These are phyloP conservation scores for Aureobasidium sp. DNA, from an alignment of 2,329 filamentous ascomycete species.

Conservation along the genomic window DNA sequence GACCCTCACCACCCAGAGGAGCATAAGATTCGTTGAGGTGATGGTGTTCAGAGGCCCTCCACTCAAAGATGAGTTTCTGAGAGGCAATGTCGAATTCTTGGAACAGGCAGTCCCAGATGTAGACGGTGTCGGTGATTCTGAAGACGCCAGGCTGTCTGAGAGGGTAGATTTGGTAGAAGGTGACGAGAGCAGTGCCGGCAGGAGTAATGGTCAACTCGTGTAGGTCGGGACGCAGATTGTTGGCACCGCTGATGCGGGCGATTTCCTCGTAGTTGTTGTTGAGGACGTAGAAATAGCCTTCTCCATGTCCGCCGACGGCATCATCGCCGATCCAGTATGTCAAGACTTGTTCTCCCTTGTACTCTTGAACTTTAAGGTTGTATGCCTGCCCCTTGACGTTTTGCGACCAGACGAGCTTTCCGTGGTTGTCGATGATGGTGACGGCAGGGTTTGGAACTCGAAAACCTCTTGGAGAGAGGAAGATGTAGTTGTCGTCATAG, in stretches of 20 bases:
- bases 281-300: conserved; percentile 40
- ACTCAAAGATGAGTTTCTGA: conserved; percentile 36
- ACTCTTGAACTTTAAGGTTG: conserved; percentile 41
- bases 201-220: conserved; percentile 40
- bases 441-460: background rate
- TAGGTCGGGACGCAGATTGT: conserved; percentile 32
- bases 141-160: conserved; percentile 8
- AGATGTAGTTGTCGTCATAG: conserved; percentile 14
- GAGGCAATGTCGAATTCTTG: conserved; percentile 40
- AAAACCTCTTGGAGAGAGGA: conserved; percentile 12
- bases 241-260: conserved; percentile 33
- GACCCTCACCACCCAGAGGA: background rate
- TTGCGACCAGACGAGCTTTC: conserved; percentile 11
- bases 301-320: conserved; percentile 41
- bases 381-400: conserved; percentile 32
- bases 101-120: conserved; percentile 34
- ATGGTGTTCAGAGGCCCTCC: conserved; percentile 39
- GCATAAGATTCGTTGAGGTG: conserved; percentile 18
- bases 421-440: conserved; percentile 15
- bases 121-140: conserved; percentile 10
- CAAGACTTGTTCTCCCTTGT: conserved; percentile 38
- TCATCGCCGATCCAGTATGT: conserved; percentile 46
- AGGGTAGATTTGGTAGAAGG: conserved; percentile 4
- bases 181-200: conserved; percentile 23
- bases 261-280: conserved; percentile 30